phyloP scores from a whole-genome alignment of 164 flowering plant species.

The Litsea cubeba region DNA sequence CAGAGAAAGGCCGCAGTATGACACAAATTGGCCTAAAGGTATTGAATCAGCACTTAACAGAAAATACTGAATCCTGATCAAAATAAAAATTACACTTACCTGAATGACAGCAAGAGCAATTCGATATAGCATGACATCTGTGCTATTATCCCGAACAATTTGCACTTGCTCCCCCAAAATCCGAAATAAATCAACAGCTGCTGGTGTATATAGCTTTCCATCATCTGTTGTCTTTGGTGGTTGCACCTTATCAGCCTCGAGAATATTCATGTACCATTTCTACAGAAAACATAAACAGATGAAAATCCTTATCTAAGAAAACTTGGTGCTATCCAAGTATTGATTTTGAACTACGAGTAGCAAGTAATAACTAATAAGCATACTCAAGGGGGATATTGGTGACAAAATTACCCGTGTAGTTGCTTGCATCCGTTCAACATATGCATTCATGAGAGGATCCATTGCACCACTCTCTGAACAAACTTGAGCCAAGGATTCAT shows the following conservation, averaged over 20 bases:
- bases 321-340: neutral
- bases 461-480: constrained; percentile 99
- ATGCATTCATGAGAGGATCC: constrained; percentile 99
- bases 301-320: neutral
- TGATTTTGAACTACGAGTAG: neutral
- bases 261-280: constrained; percentile 97
- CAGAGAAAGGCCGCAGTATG: neutral
- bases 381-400: neutral
- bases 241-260: constrained; percentile 89
- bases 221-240: constrained; percentile 93
- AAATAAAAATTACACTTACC: constrained; percentile 34
- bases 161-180: constrained; percentile 98
- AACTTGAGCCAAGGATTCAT: constrained; percentile 96
- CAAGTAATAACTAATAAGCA: neutral
- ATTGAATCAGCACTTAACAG: neutral
- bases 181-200: constrained; percentile 95
- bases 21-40: neutral
- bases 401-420: constrained; percentile 64
- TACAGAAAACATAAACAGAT: constrained; percentile 17
- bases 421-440: constrained; percentile 99
- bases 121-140: constrained; percentile 94
- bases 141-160: constrained; percentile 96
- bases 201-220: constrained; percentile 95
- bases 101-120: constrained; percentile 89
- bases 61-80: neutral